A percentile compares a stretch with the other conserved stretches of the same genome.
These are phyloP conservation scores for Trifolium repens DNA, from an alignment of 306 rosid genomes.

Conservation along the genomic window DNA sequence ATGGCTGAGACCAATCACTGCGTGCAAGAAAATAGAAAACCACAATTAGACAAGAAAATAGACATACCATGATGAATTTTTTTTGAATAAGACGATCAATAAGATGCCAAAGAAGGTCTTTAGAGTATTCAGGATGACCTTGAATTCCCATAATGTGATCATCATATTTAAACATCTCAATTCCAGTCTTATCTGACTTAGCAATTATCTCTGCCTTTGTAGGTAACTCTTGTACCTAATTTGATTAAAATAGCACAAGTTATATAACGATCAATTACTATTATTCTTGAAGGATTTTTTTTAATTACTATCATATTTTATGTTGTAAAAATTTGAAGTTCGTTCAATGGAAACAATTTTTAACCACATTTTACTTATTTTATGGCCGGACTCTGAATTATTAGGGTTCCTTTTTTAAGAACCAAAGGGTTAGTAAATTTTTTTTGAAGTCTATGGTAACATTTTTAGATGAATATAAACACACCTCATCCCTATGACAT, in stretches of 20 bases:
- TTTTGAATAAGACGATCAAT: constrained; percentile 70
- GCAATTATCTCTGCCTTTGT: constrained; percentile 75
- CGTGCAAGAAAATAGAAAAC: not conserved
- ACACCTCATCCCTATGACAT: constrained; percentile 88
- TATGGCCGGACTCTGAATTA: too few relatives aligned
- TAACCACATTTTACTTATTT: too few relatives aligned
- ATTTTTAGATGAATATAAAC: not conserved
- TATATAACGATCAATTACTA: not conserved
- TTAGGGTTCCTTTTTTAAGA: too few relatives aligned
- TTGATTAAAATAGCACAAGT: not conserved
- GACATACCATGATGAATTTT: constrained; percentile 57
- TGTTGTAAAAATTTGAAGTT: not conserved
- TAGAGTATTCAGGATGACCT: constrained; percentile 92
- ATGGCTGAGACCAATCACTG: not conserved
- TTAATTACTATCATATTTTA: not conserved
- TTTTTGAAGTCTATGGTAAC: not conserved
- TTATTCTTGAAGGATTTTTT: not conserved
- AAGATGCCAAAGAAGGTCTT: constrained; percentile 78
- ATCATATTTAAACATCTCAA: constrained; percentile 78
- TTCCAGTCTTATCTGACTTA: constrained; percentile 84
- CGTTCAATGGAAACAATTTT: too few relatives aligned
- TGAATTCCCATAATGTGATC: constrained; percentile 94
- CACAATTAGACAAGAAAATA: not conserved
- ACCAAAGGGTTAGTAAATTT: too few relatives aligned
- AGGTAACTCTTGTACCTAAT: constrained; percentile 75